phyloP scores from a whole-genome alignment of 192 early-diverging fungal genomes.

The Coemansia pectinata region DNA sequence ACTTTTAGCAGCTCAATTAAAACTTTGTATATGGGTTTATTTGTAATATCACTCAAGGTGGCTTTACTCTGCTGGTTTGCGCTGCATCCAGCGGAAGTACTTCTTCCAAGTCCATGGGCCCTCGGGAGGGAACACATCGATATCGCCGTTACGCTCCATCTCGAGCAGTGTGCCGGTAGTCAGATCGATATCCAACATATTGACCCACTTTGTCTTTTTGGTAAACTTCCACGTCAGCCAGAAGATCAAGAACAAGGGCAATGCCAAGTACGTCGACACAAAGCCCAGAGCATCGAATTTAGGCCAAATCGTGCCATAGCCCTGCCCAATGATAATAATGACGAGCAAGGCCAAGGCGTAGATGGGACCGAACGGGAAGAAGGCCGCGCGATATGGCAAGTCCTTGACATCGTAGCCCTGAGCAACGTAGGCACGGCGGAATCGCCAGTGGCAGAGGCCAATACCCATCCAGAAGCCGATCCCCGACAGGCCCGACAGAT shows the following conservation, averaged over 20 bases:
- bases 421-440: constrained; percentile 72
- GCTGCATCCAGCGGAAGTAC: constrained; percentile 35
- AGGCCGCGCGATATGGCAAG: constrained; percentile 74
- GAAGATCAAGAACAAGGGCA: constrained; percentile 66
- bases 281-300: constrained; percentile 56
- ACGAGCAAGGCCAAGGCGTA: constrained; percentile 65
- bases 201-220: constrained; percentile 62
- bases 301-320: constrained; percentile 58
- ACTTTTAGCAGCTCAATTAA: not conserved
- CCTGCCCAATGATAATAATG: constrained; percentile 63
- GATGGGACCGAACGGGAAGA: constrained; percentile 74
- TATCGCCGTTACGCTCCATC: constrained; percentile 43
- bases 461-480: constrained; percentile 88
- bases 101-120: constrained; percentile 14
- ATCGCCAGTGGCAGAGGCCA: constrained; percentile 76
- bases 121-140: constrained; percentile 22
- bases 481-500: constrained; percentile 74
- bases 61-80: constrained; percentile 7
- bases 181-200: constrained; percentile 65
- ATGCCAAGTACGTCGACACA: constrained; percentile 63
- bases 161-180: constrained; percentile 37
- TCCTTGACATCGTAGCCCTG: constrained; percentile 66
- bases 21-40: not conserved
- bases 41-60: not conserved
- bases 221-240: constrained; percentile 66